phyloP scores from a whole-genome alignment of 495 filamentous ascomycete species.

The Hypoxylon fuscum region DNA sequence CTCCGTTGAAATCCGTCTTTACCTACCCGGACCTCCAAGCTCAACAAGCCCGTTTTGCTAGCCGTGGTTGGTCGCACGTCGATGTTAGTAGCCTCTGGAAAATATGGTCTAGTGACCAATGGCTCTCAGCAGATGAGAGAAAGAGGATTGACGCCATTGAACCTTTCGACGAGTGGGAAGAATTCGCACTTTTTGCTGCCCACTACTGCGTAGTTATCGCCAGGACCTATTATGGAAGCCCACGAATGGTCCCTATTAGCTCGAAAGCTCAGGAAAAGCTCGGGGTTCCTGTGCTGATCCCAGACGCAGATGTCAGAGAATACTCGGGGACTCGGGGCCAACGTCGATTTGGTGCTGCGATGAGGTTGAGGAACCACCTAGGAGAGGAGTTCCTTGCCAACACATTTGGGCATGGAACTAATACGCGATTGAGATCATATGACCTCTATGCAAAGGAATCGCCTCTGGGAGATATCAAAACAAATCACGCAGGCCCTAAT shows the following conservation, averaged over 20 bases:
- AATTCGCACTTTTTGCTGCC: conserved; percentile 83
- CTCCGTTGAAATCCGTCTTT: conserved; percentile 75
- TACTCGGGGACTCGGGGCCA: conserved; percentile 47
- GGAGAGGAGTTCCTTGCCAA: conserved; percentile 45
- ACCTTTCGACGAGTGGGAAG: conserved; percentile 96
- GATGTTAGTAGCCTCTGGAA: conserved; percentile 75
- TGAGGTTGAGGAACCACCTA: conserved; percentile 32
- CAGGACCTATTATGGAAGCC: conserved; percentile 17
- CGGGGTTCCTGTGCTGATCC: background rate
- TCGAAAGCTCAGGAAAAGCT: background rate
- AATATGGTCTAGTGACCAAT: conserved; percentile 74
- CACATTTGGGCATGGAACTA: conserved; percentile 69
- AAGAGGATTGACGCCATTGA: conserved; percentile 71
- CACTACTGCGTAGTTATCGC: conserved; percentile 89
- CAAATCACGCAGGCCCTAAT: conserved; percentile 50
- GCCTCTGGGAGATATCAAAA: conserved; percentile 34
- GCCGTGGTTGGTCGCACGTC: conserved; percentile 70
- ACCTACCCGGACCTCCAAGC: conserved; percentile 70
- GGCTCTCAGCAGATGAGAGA: conserved; percentile 65
- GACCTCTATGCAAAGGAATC: conserved; percentile 61
- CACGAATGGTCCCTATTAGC: background rate
- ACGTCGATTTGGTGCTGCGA: conserved; percentile 53
- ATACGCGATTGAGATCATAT: conserved; percentile 65
- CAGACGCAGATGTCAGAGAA: conserved; percentile 32
- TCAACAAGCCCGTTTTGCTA: conserved; percentile 72